Evolutionary conservation across 129 eudicot genomes (phyloP), one percentile per base, ranked within the genome.

Genomic region (Lactuca saligna): DNA sequence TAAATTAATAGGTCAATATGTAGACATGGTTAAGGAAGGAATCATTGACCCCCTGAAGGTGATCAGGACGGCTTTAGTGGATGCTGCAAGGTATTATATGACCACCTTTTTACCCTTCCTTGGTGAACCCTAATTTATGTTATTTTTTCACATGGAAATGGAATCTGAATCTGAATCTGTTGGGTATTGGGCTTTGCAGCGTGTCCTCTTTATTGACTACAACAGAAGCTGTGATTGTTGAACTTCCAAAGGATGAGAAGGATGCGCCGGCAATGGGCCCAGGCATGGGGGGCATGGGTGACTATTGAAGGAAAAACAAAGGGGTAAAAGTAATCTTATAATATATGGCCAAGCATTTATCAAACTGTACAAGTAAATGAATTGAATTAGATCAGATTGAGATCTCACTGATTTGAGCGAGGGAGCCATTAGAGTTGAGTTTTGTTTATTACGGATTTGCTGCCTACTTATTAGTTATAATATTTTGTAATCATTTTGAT

Each of bases 1-100:
- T 25, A 25, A 25, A 25, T 10, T 29, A 81, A 8, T 77, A 87
- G 95, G 95, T 68, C 76, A 65, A 70, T 87, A 84, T 31, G 90
- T 84, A 16, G 83, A 87, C 70, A 84, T 88, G 95, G 74, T 88
- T 2, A 80, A 84, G 65, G 87, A 84, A 55, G 95, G 91, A 35
- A 88, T 84, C 53, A 82, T 88, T 5, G 88, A 88, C 70, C 95
- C 90, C 57, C 10, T 87, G 80, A 88, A 88, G 66, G 91, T 88
- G 39, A 87, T 84, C 64, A 82, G 90, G 75, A 87, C 95, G 2
- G 86, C 95, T 4, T 71, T 87, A 58, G 88, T 82, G 0, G 86
- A 87, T 78, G 95, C 90, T 25, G 88, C 90, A 4, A 81, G 94
- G 94, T 87, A 60, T 61, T 6, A n/a, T n/a, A n/a, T n/a, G n/a